These are phyloP conservation scores for Boletus sp. DNA, from an alignment of 768 basidiomycete genomes.

Conservation along the genomic window DNA sequence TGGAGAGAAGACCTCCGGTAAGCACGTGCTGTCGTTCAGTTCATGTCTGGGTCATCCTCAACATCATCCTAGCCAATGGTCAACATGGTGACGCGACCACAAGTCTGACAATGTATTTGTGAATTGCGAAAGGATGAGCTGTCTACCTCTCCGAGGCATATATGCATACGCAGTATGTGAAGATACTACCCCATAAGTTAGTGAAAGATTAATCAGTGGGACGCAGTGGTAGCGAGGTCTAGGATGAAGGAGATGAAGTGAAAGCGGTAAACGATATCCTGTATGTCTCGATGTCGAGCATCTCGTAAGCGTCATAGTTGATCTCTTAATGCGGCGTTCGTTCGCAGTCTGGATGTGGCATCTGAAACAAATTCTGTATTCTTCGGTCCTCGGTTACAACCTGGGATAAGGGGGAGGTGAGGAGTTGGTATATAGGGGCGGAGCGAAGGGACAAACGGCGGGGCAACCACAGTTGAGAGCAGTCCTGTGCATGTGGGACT, in stretches of 20 bases:
- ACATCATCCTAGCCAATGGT: slow-evolving; percentile 17
- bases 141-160: slow-evolving; percentile 5
- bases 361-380: slow-evolving; percentile 37
- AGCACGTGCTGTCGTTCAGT: slow-evolving; percentile 2
- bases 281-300: background rate
- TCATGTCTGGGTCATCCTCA: background rate
- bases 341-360: slow-evolving; percentile 32
- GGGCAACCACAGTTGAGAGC: slow-evolving; percentile 33
- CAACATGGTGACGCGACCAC: slow-evolving; percentile 23
- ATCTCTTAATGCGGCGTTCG: slow-evolving; percentile 12
- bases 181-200: slow-evolving; percentile 17
- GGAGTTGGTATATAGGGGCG: slow-evolving; percentile 10
- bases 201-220: slow-evolving; percentile 6
- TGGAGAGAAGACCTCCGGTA: slow-evolving; percentile 14
- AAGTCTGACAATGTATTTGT: background rate
- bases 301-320: background rate
- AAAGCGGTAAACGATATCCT: background rate
- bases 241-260: slow-evolving; percentile 4
- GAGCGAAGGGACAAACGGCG: slow-evolving; percentile 16
- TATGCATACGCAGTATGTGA: slow-evolving; percentile 16
- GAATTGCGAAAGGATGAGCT: background rate
- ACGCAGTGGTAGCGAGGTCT: slow-evolving; percentile 14
- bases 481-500: slow-evolving; percentile 34
- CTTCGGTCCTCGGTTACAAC: slow-evolving; percentile 35
- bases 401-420: slow-evolving; percentile 11